These are phyloP conservation scores for Aureobasidium pullulans DNA, from an alignment of 2,329 filamentous ascomycete species.

Conservation along the genomic window DNA sequence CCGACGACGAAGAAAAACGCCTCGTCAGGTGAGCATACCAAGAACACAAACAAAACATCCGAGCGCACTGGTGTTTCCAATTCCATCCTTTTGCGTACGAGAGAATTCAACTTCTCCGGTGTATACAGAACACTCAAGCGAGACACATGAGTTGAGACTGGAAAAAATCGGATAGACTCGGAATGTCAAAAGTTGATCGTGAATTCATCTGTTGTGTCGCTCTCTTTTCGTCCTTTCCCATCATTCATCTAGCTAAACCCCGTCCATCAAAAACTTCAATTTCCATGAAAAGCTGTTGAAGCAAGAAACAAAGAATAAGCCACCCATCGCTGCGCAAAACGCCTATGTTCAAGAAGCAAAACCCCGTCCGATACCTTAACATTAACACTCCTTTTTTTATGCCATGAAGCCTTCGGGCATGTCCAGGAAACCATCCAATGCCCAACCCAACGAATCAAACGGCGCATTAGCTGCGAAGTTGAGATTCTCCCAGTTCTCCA, in stretches of 20 bases:
- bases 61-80: no score
- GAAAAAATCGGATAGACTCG: background rate
- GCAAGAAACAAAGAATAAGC: background rate
- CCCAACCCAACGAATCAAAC: slow-evolving; percentile 90
- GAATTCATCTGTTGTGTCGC: background rate
- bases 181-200: slow-evolving; percentile 10
- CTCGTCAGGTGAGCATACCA: slow-evolving; percentile 3
- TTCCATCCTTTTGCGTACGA: background rate
- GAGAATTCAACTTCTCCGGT: background rate
- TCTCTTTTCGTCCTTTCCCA: background rate
- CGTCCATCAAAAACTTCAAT: background rate
- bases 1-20: background rate
- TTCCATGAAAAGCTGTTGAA: background rate
- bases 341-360: background rate
- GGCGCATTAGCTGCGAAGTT: slow-evolving; percentile 59
- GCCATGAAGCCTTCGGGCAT: slow-evolving; percentile 46
- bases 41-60: background rate
- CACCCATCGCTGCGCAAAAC: background rate
- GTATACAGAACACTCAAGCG: background rate
- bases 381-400: background rate
- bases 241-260: background rate
- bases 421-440: slow-evolving; percentile 77
- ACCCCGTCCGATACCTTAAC: background rate
- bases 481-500: slow-evolving; percentile 27
- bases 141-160: background rate